Percentiles rank a stretch among this genome's conserved stretches.
phyloP scores from a whole-genome alignment of 2,329 filamentous ascomycete species.

The Cladosporium velox region DNA sequence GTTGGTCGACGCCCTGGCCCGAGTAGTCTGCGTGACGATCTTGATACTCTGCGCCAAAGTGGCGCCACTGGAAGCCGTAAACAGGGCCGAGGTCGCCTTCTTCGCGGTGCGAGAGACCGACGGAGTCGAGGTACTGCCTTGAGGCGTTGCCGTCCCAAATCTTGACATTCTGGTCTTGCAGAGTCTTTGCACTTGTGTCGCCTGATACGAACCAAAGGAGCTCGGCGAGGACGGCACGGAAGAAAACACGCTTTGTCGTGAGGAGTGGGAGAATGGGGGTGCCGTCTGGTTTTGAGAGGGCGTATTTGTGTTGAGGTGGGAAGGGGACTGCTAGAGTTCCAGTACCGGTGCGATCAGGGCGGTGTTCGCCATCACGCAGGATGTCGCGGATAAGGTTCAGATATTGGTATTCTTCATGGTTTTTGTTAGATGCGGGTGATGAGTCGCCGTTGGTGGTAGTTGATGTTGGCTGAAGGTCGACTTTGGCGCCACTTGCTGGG shows the following conservation, averaged over 20 bases:
- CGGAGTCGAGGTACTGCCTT: conserved; percentile 82
- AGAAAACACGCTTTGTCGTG: conserved; percentile 95
- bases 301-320: conserved; percentile 82
- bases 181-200: conserved; percentile 73
- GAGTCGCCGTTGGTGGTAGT: conserved; percentile 14
- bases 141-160: conserved; percentile 99
- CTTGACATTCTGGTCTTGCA: conserved; percentile 80
- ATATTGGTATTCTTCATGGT: conserved; percentile 91
- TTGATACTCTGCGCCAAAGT: conserved; percentile 90
- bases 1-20: conserved; percentile 87
- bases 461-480: conserved; percentile 26
- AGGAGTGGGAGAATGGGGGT: conserved; percentile 81
- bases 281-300: conserved; percentile 63
- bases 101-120: conserved; percentile 77
- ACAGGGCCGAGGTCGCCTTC: conserved; percentile 92
- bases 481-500: conserved; percentile 32
- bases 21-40: conserved; percentile 79
- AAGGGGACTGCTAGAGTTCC: conserved; percentile 90
- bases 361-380: conserved; percentile 77
- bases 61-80: conserved; percentile 98
- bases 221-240: conserved; percentile 84
- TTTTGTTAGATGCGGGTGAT: conserved; percentile 21
- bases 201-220: conserved; percentile 94
- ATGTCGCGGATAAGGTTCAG: conserved; percentile 86
- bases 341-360: conserved; percentile 91